Evolutionary conservation across 2,329 filamentous ascomycete genomes (phyloP), one percentile per base, ranked within the genome.

Genomic region (Cladosporium austrohemisphaericum): DNA sequence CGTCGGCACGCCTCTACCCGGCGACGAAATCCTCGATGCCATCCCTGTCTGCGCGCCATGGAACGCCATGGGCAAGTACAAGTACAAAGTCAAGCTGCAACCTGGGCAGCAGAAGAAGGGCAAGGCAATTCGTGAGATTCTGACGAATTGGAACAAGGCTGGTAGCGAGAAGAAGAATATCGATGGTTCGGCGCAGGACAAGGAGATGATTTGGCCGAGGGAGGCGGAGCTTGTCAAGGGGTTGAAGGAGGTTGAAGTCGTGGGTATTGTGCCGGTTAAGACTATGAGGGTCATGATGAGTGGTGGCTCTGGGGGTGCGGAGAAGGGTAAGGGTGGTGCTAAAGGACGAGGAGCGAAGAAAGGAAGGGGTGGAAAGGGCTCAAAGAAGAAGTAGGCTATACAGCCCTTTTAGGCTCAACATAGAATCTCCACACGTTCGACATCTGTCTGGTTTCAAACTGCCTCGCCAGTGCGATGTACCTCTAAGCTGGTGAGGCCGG

Each of bases 81-180:
- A 96, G 70, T 97, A 96, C 75, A 94, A 94, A 69, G 88, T 84
- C 47, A 98, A 98, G 74, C 69, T 98, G 60, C 93, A 97, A 69
- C 93, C 93, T 0, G 93, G 93, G 0, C 71, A 83, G 0, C 78
- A 85, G 55, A 98, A 97, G 76, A 95, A 95, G 72, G 92, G 93
- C 8, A 97, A 96, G 66, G 91, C 90, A 0, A 83, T 95, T 40
- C 88, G 88, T 65, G 92, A 97, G 68, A 85, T 97, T 25, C 69
- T 97, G n/a, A 82, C 84, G 41, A 79, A 80, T 52, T 96, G 92
- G 91, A 78, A 85, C 56, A 68, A 76, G 16, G 88, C 83, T 41
- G 79, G 82, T 5, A 75, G 73, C 46, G 75, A 75, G 41, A 55
- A 63, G 6, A 70, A 68, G 53, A 68, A 66, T 19, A 52, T 71